Conservation (phyloP, 2,329 filamentous ascomycete genomes). For the Colletotrichum tanaceti region DNA sequence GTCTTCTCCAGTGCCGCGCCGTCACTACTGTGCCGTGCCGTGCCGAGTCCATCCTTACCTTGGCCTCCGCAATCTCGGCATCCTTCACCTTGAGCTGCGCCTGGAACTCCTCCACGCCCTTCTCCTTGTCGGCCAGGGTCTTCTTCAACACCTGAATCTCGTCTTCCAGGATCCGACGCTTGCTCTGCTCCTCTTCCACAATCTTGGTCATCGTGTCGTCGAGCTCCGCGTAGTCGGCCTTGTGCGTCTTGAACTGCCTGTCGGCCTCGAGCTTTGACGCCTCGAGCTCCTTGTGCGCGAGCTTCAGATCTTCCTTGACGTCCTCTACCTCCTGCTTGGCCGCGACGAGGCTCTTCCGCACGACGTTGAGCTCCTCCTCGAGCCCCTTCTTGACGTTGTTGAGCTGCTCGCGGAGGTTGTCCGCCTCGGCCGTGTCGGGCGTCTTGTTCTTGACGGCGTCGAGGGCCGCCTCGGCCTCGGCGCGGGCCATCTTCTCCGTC, state of each 20-base stretch:
- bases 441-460: slow-evolving; percentile 68
- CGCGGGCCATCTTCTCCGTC: slow-evolving; percentile 70
- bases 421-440: slow-evolving; percentile 63
- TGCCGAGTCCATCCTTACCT: slow-evolving; percentile 55
- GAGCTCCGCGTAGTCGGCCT: slow-evolving; percentile 72
- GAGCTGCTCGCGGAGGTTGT: slow-evolving; percentile 64
- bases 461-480: slow-evolving; percentile 69
- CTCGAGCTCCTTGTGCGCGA: slow-evolving; percentile 65
- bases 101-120: slow-evolving; percentile 61
- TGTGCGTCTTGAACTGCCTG: slow-evolving; percentile 64
- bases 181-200: slow-evolving; percentile 68
- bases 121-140: slow-evolving; percentile 60
- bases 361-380: slow-evolving; percentile 55
- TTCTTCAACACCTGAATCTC: slow-evolving; percentile 60
- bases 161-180: slow-evolving; percentile 63
- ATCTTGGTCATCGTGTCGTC: slow-evolving; percentile 71
- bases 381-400: slow-evolving; percentile 60
- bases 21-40: neutral
- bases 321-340: slow-evolving; percentile 50
- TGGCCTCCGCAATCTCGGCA: slow-evolving; percentile 71
- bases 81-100: slow-evolving; percentile 72
- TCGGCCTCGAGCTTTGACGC: slow-evolving; percentile 63
- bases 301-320: slow-evolving; percentile 57
- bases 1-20: neutral
- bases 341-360: slow-evolving; percentile 50